A percentile compares a stretch with the other conserved stretches of the same genome.
Conservation (phyloP, 1,284 basidiomycete genomes). For the Cutaneotrichosporon curvatum region DNA sequence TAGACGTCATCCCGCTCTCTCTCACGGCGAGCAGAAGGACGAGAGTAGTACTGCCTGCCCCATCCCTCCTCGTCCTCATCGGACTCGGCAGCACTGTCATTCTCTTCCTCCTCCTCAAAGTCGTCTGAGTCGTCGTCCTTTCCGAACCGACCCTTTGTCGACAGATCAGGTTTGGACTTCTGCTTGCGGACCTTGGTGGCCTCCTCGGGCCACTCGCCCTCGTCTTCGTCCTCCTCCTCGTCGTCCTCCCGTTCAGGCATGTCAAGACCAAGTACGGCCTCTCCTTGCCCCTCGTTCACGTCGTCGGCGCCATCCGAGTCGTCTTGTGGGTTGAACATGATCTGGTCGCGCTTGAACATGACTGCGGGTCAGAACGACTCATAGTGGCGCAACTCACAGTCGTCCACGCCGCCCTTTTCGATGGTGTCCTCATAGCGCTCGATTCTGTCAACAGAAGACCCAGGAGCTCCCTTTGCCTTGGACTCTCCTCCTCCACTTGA, state of each 20-base stretch:
- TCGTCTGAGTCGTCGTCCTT: constrained; percentile 50
- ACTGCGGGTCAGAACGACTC: constrained; percentile 25
- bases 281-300: constrained; percentile 42
- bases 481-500: constrained; percentile 30
- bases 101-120: constrained; percentile 46
- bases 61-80: constrained; percentile 60
- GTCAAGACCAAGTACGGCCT: constrained; percentile 62
- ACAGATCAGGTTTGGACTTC: constrained; percentile 41
- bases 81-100: constrained; percentile 17
- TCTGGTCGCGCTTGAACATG: constrained; percentile 59
- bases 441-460: constrained; percentile 36
- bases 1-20: constrained; percentile 16
- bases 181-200: constrained; percentile 34
- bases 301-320: constrained; percentile 40
- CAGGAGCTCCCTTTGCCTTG: constrained; percentile 19
- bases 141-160: constrained; percentile 41
- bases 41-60: constrained; percentile 77
- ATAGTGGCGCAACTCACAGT: constrained; percentile 40
- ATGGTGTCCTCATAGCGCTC: constrained; percentile 45
- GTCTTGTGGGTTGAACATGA: constrained; percentile 64
- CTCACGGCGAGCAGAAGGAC: constrained; percentile 36
- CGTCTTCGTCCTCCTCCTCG: constrained; percentile 46
- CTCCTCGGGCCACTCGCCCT: constrained; percentile 33
- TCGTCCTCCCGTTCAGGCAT: constrained; percentile 41
- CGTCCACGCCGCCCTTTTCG: constrained; percentile 45